phyloP scores from a whole-genome alignment of 768 basidiomycete genomes.

The Tricholoma bakamatsutake region DNA sequence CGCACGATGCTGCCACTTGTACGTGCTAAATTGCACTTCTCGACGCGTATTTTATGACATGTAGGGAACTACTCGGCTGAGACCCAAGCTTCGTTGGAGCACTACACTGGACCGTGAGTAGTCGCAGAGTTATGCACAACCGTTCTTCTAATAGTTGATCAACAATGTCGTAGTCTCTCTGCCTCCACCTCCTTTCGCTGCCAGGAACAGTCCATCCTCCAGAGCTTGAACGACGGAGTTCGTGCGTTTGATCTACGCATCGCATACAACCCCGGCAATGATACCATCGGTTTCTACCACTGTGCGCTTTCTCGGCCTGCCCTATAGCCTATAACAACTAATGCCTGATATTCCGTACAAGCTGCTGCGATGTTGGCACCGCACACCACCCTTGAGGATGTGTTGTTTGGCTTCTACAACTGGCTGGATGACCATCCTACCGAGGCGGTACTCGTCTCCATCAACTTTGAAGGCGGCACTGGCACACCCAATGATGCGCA shows the following conservation, averaged over 20 bases:
- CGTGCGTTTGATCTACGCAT: conserved; percentile 45
- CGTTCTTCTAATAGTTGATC: neutral
- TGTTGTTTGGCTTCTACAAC: conserved; percentile 44
- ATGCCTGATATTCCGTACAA: conserved; percentile 12
- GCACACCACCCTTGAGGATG: conserved; percentile 42
- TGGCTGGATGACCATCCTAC: conserved; percentile 49
- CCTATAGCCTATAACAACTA: neutral
- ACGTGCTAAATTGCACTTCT: conserved; percentile 2
- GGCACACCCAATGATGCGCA: conserved; percentile 38
- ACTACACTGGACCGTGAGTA: conserved; percentile 40
- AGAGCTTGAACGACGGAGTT: conserved; percentile 42
- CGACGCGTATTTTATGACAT: neutral
- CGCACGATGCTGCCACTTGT: conserved; percentile 46
- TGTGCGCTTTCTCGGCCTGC: conserved; percentile 19
- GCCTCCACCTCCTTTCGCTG: conserved; percentile 32
- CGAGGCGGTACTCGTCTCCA: conserved; percentile 43
- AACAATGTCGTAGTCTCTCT: conserved; percentile 22
- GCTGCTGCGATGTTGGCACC: conserved; percentile 37
- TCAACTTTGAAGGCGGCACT: conserved; percentile 43
- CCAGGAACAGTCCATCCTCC: conserved; percentile 40
- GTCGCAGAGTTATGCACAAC: neutral
- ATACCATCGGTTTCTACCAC: conserved; percentile 45
- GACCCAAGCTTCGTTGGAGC: conserved; percentile 33
- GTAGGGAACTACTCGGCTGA: conserved; percentile 41
- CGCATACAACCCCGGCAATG: conserved; percentile 45